Evolutionary conservation across 441 rosid genomes (phyloP).

Genomic region (Pelargonium cotyledonis): DNA sequence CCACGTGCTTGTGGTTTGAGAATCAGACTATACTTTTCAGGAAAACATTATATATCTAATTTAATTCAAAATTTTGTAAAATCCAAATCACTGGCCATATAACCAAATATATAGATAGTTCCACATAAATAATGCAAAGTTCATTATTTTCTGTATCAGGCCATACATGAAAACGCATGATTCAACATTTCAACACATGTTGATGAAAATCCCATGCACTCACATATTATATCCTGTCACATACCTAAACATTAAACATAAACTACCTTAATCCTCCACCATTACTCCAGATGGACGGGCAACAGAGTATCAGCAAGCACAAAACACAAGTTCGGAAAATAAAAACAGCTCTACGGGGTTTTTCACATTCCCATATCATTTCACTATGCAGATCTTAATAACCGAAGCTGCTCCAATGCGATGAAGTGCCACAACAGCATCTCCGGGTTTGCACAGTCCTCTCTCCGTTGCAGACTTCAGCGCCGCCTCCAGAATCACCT

Average conservation of each 20-base stretch:
- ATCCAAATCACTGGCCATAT: too few species aligned
- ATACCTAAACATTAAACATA: slow-evolving; percentile 9
- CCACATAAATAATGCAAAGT: too few species aligned
- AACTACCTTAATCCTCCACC: slow-evolving; percentile 13
- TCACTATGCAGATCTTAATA: slow-evolving; percentile 75
- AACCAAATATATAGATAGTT: too few species aligned
- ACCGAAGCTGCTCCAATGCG: slow-evolving; percentile 77
- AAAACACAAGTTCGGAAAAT: neutral
- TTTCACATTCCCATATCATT: slow-evolving; percentile 27
- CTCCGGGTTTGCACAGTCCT: slow-evolving; percentile 70
- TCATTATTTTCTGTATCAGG: neutral
- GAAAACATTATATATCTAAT: too few species aligned
- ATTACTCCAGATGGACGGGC: neutral
- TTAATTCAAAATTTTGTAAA: too few species aligned
- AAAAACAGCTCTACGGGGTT: neutral
- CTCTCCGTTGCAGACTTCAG: slow-evolving; percentile 52
- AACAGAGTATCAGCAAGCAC: slow-evolving; percentile 16
- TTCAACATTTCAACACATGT: neutral
- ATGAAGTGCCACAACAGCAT: slow-evolving; percentile 80
- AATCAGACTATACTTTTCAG: too few species aligned
- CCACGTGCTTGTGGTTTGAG: too few species aligned
- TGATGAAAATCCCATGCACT: neutral
- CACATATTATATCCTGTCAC: slow-evolving; percentile 8
- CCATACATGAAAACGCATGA: slow-evolving; percentile 7
- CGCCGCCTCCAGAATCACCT: slow-evolving; percentile 69